A percentile compares a stretch with the other conserved stretches of the same genome.
Evolutionary conservation across 495 filamentous ascomycete species (phyloP).

Genomic region (Neurospora sp.): DNA sequence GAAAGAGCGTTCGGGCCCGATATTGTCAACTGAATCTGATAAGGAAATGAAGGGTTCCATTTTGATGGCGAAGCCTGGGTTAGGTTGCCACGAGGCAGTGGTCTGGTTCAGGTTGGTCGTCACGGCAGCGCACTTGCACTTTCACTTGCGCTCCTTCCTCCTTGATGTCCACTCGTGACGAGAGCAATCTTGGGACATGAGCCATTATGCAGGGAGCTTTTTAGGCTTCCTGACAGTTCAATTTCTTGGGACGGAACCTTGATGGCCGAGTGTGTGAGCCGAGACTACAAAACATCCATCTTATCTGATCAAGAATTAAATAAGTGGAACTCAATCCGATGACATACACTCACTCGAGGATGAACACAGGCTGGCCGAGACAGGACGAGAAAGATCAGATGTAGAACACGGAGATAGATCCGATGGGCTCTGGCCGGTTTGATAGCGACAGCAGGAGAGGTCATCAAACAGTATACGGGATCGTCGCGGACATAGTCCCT

Average conservation of each 20-base stretch:
- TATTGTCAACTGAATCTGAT: neutral
- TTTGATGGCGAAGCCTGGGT: neutral
- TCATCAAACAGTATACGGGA: neutral
- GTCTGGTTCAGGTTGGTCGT: neutral
- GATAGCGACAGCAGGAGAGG: neutral
- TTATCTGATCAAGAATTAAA: neutral
- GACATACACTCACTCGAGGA: neutral
- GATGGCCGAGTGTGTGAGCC: neutral
- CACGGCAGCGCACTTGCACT: neutral
- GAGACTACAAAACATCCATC: neutral
- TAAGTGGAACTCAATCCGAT: neutral
- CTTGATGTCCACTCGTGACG: neutral
- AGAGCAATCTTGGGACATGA: neutral
- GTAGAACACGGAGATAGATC: neutral
- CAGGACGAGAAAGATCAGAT: neutral
- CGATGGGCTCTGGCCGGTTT: neutral
- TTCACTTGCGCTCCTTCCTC: neutral
- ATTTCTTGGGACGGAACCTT: neutral
- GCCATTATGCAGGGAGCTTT: neutral
- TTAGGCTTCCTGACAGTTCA: neutral
- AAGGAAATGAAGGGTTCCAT: neutral
- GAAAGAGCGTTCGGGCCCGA: neutral
- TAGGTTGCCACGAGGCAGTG: neutral
- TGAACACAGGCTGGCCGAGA: neutral
- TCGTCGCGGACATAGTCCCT: neutral